Conservation (phyloP, 2,329 filamentous ascomycete genomes). For the Fonsecaea monophora region DNA sequence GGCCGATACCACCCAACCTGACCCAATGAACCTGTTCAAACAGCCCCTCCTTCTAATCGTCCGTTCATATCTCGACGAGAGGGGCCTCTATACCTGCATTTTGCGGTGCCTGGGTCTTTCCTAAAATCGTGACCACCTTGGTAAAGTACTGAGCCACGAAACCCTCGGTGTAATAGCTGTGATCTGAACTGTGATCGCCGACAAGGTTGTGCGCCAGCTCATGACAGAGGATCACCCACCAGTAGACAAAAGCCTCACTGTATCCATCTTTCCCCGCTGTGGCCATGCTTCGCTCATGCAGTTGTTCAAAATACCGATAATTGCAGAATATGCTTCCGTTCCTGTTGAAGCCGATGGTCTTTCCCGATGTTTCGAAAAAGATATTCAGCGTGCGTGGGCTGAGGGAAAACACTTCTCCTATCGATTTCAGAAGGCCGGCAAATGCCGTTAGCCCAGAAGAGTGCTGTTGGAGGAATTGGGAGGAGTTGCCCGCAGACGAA, state of each 20-base stretch:
- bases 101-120: constrained; percentile 12
- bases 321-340: constrained; percentile 93
- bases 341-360: constrained; percentile 91
- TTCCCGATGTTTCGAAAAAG: constrained; percentile 79
- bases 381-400: constrained; percentile 75
- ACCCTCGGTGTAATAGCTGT: constrained; percentile 75
- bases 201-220: constrained; percentile 96
- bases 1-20: background rate
- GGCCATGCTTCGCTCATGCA: constrained; percentile 67
- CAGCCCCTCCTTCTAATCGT: background rate
- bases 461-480: constrained; percentile 67
- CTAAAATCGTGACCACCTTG: constrained; percentile 32
- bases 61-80: constrained; percentile 23
- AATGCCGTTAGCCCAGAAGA: constrained; percentile 71
- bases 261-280: constrained; percentile 54
- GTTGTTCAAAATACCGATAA: constrained; percentile 79
- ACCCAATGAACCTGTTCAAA: background rate
- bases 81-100: constrained; percentile 6
- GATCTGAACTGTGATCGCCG: constrained; percentile 74
- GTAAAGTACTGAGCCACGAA: constrained; percentile 41
- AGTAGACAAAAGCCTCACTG: constrained; percentile 78
- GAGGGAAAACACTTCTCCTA: constrained; percentile 75
- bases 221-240: constrained; percentile 95
- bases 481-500: constrained; percentile 56
- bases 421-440: constrained; percentile 70